Evolutionary conservation across 1,284 basidiomycete genomes (phyloP).

Genomic region (Thecaphora thlaspeos): DNA sequence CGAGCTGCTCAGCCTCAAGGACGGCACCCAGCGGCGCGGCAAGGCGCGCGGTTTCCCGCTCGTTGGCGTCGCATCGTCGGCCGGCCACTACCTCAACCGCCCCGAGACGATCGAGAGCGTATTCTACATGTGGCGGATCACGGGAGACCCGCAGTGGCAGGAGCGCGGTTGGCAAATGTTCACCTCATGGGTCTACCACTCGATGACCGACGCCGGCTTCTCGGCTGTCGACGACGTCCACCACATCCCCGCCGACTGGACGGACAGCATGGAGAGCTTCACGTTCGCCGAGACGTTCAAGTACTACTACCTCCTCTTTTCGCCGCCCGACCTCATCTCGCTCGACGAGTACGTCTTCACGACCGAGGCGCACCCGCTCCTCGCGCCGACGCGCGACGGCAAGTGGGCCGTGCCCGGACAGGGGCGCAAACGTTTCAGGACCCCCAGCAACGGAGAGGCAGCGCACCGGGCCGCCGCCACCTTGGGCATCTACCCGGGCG

Average conservation of each 20-base stretch:
- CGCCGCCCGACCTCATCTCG: constrained; percentile 62
- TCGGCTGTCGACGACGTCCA: constrained; percentile 60
- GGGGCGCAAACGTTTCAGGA: constrained; percentile 43
- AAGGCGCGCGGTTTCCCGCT: constrained; percentile 43
- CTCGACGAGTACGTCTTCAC: constrained; percentile 65
- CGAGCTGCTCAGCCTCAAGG: constrained; percentile 21
- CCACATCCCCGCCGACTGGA: constrained; percentile 40
- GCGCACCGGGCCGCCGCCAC: constrained; percentile 2
- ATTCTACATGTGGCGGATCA: constrained; percentile 63
- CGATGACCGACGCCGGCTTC: constrained; percentile 59
- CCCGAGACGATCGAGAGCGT: constrained; percentile 66
- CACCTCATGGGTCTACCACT: constrained; percentile 61
- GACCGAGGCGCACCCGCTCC: constrained; percentile 59
- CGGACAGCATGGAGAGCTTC: constrained; percentile 63
- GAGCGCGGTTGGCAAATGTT: constrained; percentile 67
- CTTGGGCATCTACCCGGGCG: constrained; percentile 37
- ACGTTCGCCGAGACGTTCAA: constrained; percentile 64
- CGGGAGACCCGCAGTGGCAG: constrained; percentile 63
- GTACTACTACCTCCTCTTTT: constrained; percentile 60
- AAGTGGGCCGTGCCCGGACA: constrained; percentile 36
- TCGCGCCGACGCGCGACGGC: constrained; percentile 45
- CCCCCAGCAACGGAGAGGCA: neutral
- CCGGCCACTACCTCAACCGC: constrained; percentile 52
- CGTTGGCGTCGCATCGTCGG: constrained; percentile 44
- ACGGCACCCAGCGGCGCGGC: constrained; percentile 35